Conservation (phyloP, 345 rosid genomes). For the Linum lewisii region DNA sequence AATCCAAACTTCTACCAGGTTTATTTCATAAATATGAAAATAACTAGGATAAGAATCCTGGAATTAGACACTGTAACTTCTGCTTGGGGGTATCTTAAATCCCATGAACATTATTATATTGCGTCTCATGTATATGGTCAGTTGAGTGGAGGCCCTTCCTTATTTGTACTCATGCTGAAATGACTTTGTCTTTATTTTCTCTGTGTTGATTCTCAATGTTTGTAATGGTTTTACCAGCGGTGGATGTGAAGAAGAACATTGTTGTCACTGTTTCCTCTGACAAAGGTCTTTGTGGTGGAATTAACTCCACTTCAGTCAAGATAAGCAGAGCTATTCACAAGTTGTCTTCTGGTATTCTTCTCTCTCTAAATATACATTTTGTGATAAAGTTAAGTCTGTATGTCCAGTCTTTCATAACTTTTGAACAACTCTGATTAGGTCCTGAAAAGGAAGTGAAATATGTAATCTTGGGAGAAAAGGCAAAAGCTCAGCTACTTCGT, state of each 20-base stretch:
- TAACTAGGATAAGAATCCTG: too few relatives aligned
- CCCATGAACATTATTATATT: too few relatives aligned
- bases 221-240: constrained; percentile 33
- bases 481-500: constrained; percentile 68
- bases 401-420: neutral
- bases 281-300: constrained; percentile 99
- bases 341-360: constrained; percentile 55
- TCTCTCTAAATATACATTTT: neutral
- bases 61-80: too few relatives aligned
- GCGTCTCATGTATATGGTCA: too few relatives aligned
- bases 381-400: neutral
- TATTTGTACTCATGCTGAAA: neutral
- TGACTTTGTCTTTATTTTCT: too few relatives aligned
- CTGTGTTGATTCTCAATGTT: neutral
- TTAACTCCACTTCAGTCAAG: constrained; percentile 86
- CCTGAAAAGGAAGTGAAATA: constrained; percentile 78
- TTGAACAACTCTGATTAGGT: constrained; percentile 28
- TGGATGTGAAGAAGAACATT: constrained; percentile 93
- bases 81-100: too few relatives aligned
- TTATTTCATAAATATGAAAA: too few relatives aligned
- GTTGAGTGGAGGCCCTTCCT: neutral
- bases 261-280: constrained; percentile 83
- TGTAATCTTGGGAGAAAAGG: constrained; percentile 89
- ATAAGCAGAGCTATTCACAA: constrained; percentile 63
- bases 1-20: too few relatives aligned